A percentile compares a stretch with the other conserved stretches of the same genome.
Conservation (phyloP, 176 grass and related monocot species). For the Eragrostis curvula region DNA sequence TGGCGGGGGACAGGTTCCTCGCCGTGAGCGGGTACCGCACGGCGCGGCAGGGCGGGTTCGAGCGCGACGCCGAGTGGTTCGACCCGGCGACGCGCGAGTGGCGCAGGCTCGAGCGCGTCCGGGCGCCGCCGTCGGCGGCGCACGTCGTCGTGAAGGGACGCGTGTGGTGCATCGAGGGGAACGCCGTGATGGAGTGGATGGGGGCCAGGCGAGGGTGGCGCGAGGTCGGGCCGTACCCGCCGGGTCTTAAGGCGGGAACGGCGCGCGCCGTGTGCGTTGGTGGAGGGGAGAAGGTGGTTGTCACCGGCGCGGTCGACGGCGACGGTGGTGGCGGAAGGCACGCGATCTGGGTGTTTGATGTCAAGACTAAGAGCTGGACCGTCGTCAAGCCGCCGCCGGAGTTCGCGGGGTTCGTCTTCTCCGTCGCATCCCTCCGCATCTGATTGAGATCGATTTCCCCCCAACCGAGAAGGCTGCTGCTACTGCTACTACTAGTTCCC, state of each 20-base stretch:
- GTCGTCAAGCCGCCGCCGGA: constrained; percentile 39
- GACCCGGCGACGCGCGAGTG: constrained; percentile 57
- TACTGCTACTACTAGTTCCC: neutral
- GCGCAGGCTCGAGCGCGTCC: constrained; percentile 47
- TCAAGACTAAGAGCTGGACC: constrained; percentile 52
- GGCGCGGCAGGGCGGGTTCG: constrained; percentile 82
- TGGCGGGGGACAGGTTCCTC: constrained; percentile 59
- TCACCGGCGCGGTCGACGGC: constrained; percentile 47
- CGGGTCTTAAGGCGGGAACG: constrained; percentile 57
- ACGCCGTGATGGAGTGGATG: constrained; percentile 52
- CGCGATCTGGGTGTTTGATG: constrained; percentile 62
- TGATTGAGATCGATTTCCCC: neutral
- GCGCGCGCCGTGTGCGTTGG: constrained; percentile 47
- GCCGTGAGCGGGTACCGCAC: constrained; percentile 85
- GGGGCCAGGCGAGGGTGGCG: constrained; percentile 43
- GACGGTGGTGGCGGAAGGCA: constrained; percentile 39
- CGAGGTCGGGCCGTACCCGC: constrained; percentile 56
- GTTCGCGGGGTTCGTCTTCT: constrained; percentile 66
- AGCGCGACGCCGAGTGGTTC: constrained; percentile 75
- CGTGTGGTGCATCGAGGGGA: constrained; percentile 64
- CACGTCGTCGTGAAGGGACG: constrained; percentile 47
- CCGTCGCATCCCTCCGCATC: constrained; percentile 46
- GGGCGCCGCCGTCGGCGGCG: constrained; percentile 47
- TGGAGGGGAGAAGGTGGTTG: constrained; percentile 53
- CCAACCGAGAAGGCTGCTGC: neutral